Percentiles rank a stretch among this genome's conserved stretches.
These are phyloP conservation scores for Trifolium dubium DNA, from an alignment of 306 rosid genomes.

Conservation along the genomic window DNA sequence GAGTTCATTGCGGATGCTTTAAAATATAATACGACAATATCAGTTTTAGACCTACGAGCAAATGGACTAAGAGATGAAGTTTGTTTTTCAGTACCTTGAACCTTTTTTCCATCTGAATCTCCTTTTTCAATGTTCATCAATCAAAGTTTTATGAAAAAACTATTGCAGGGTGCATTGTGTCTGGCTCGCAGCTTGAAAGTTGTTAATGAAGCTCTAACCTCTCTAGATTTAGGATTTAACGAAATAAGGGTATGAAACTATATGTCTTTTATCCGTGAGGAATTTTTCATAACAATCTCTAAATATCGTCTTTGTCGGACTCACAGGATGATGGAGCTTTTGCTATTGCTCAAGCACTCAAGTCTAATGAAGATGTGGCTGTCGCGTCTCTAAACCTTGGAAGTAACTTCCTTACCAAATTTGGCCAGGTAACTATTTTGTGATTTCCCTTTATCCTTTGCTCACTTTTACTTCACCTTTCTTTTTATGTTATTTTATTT, in stretches of 20 bases:
- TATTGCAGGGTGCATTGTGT: slow-evolving; percentile 81
- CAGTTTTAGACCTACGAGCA: slow-evolving; percentile 81
- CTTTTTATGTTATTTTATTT: slow-evolving; percentile 5
- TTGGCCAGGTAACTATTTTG: slow-evolving; percentile 75
- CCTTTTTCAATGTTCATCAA: slow-evolving; percentile 5
- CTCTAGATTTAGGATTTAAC: slow-evolving; percentile 90
- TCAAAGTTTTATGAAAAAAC: slow-evolving; percentile 40
- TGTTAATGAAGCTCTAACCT: slow-evolving; percentile 92
- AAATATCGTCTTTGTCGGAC: slow-evolving; percentile 31
- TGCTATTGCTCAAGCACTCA: slow-evolving; percentile 97
- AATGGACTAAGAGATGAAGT: slow-evolving; percentile 94
- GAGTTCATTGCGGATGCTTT: slow-evolving; percentile 87
- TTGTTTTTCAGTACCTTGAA: slow-evolving; percentile 42
- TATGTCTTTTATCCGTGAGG: neutral
- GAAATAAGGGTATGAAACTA: slow-evolving; percentile 80
- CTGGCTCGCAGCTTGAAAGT: slow-evolving; percentile 99
- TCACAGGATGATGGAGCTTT: slow-evolving; percentile 95
- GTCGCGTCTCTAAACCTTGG: slow-evolving; percentile 77
- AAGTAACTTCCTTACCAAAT: slow-evolving; percentile 92
- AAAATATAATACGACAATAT: slow-evolving; percentile 89
- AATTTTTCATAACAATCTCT: slow-evolving; percentile 27
- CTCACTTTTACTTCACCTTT: slow-evolving; percentile 3
- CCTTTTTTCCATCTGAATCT: neutral
- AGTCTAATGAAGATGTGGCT: slow-evolving; percentile 86
- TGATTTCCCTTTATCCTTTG: slow-evolving; percentile 13